Base-by-base conservation (phyloP, 2,329 filamentous ascomycete species). In the Corynespora cassiicola region DNA sequence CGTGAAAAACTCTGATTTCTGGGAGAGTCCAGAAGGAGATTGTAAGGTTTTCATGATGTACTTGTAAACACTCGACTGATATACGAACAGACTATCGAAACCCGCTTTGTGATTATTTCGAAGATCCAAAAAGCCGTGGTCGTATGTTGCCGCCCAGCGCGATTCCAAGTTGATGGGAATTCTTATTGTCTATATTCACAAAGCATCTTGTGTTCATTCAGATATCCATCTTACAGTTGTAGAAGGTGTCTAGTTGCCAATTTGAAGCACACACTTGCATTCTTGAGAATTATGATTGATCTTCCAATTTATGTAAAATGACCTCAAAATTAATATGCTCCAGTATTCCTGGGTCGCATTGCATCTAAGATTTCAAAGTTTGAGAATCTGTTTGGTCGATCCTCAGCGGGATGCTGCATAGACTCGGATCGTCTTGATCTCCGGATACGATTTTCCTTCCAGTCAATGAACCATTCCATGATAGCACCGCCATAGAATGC, bases 401-500 rank as follows among this genome's bases (percentile, higher is more conserved):
- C 9, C 39, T 35, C 5, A 45, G 22, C 6, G 37, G 22, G 7
- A 19, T 29, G 7, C 25, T 31, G 18, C 31, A 45, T n/a, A 27
- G 34, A 1, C 31, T 27, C 10, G 37, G 21, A 11, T 36, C 31
- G n/a, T 40, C 29, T 42, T 41, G 11, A 21, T 49, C 34, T 42
- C 20, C 54, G 41, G 15, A 26, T 45, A 10, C 56, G 33, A 20
- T 52, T 49, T 25, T 70, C 68, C 19, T 58, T 54, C 69, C 69
- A 73, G 12, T 54, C 46, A 24, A 66, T 37, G 6, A 70, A 35
- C 42, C 54, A 60, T 22, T 72, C 70, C 16, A 67, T 40, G 11
- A 72, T 62, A 1, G 56, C 49, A 7, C 60, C 60, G 5, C 71
- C 70, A 36, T 68, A 71, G 41, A 73, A 74, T 3, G 71, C 70